These are phyloP conservation scores for Nyctanthes arbortristis DNA, from an alignment of 257 asterid species.

Conservation along the genomic window DNA sequence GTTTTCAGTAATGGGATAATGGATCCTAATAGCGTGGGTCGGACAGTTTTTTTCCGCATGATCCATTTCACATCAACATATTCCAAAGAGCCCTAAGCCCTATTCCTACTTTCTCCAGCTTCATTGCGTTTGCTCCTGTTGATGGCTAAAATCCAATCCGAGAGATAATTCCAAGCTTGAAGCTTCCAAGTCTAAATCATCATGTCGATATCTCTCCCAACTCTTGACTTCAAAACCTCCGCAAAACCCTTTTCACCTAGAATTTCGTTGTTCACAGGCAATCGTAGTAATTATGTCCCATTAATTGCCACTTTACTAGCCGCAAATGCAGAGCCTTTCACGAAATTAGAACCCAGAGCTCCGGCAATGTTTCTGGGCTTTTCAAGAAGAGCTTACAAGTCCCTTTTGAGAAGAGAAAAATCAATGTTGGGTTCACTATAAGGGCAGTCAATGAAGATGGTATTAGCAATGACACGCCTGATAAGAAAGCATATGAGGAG, in stretches of 20 bases:
- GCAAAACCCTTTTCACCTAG: too few species aligned
- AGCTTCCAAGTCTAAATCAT: conserved; percentile 13
- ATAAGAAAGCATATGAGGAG: conserved; percentile 45
- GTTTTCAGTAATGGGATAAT: too few species aligned
- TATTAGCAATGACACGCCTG: conserved; percentile 21
- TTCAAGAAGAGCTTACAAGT: conserved; percentile 26
- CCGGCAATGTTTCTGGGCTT: conserved; percentile 32
- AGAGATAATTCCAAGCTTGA: conserved; percentile 19
- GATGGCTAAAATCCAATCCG: too few species aligned
- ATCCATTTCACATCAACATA: too few species aligned
- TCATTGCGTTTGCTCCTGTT: conserved; percentile 16
- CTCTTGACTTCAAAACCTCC: conserved; percentile 38
- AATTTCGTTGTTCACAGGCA: conserved; percentile 16
- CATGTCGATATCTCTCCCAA: conserved; percentile 49
- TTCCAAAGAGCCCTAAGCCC: too few species aligned
- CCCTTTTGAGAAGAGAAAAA: too few species aligned
- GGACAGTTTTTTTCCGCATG: too few species aligned
- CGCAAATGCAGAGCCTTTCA: conserved; percentile 26
- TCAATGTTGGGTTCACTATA: too few species aligned
- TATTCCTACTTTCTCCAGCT: conserved; percentile 8
- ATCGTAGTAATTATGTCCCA: conserved; percentile 19
- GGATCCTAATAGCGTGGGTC: too few species aligned
- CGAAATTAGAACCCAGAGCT: conserved; percentile 24
- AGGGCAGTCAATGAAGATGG: conserved; percentile 47
- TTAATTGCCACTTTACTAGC: conserved; percentile 20